Evolutionary conservation across 129 eudicot species (phyloP).

Genomic region (Centaurea solstitialis): DNA sequence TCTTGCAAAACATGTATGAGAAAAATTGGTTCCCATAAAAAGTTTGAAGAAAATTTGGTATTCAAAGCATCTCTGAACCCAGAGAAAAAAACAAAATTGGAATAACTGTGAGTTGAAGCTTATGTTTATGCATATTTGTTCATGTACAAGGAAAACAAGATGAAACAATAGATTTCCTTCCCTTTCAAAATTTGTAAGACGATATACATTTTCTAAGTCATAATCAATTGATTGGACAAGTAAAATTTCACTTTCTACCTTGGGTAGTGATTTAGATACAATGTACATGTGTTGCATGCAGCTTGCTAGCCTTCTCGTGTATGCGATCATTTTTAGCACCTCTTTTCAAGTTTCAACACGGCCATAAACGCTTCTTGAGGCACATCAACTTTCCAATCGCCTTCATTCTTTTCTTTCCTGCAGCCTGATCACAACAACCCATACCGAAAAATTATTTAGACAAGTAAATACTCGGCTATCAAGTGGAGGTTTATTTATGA

Average conservation of each 20-base stretch:
- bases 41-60: neutral
- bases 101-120: neutral
- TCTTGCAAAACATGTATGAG: neutral
- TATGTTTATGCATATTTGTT: neutral
- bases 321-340: conserved; percentile 59
- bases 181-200: conserved; percentile 4
- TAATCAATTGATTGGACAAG: conserved; percentile 19
- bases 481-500: neutral
- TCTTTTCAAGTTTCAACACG: conserved; percentile 94
- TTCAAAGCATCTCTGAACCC: neutral
- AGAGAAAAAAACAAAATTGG: neutral
- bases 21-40: neutral
- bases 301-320: neutral
- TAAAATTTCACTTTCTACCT: conserved; percentile 14
- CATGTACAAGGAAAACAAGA: neutral
- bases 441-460: neutral
- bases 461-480: neutral
- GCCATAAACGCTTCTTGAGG: conserved; percentile 99
- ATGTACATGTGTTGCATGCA: conserved; percentile 27
- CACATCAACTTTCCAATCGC: conserved; percentile 90
- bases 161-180: neutral
- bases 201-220: conserved; percentile 3
- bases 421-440: conserved; percentile 55
- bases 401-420: conserved; percentile 98
- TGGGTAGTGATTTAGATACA: conserved; percentile 22